Evolutionary conservation across 371 early-diverging fungal genomes (phyloP).

Genomic region (Batkoa obscura): DNA sequence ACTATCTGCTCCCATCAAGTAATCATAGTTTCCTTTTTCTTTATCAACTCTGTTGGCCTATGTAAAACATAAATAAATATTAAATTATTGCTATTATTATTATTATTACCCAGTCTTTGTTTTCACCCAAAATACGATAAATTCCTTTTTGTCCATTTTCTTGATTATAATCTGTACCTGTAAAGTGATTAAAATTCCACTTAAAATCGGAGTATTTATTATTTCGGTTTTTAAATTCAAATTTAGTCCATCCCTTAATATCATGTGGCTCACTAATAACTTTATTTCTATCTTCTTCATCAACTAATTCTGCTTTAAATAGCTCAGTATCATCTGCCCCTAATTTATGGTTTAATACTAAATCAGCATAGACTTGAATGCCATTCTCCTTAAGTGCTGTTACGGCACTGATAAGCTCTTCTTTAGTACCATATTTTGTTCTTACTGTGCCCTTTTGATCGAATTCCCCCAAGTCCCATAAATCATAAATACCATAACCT

Average conservation of each 20-base stretch:
- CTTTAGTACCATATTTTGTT: slow-evolving; percentile 22
- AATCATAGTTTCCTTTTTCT: slow-evolving; percentile 24
- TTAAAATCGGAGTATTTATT: slow-evolving; percentile 18
- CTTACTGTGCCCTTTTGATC: slow-evolving; percentile 16
- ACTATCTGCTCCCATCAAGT: slow-evolving; percentile 17
- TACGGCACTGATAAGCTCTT: slow-evolving; percentile 15
- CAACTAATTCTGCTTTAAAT: not conserved
- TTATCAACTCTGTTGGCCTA: slow-evolving; percentile 16
- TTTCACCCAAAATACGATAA: slow-evolving; percentile 17
- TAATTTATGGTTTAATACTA: slow-evolving; percentile 2
- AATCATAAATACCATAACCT: slow-evolving; percentile 18
- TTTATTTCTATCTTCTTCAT: slow-evolving; percentile 12
- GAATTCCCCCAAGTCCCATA: slow-evolving; percentile 24
- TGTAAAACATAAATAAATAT: no score
- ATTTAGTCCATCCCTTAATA: slow-evolving; percentile 17
- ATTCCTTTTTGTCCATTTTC: slow-evolving; percentile 12
- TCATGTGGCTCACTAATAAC: slow-evolving; percentile 15
- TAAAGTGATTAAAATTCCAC: slow-evolving; percentile 17
- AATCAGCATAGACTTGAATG: not conserved
- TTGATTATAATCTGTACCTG: slow-evolving; percentile 19
- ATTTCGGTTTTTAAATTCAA: slow-evolving; percentile 17
- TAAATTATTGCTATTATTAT: not conserved
- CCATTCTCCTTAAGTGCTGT: slow-evolving; percentile 9
- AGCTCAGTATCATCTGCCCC: not conserved
- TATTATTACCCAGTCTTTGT: slow-evolving; percentile 14